Conservation (phyloP, 177 flowering plant genomes). For the Vitis hybrid region DNA sequence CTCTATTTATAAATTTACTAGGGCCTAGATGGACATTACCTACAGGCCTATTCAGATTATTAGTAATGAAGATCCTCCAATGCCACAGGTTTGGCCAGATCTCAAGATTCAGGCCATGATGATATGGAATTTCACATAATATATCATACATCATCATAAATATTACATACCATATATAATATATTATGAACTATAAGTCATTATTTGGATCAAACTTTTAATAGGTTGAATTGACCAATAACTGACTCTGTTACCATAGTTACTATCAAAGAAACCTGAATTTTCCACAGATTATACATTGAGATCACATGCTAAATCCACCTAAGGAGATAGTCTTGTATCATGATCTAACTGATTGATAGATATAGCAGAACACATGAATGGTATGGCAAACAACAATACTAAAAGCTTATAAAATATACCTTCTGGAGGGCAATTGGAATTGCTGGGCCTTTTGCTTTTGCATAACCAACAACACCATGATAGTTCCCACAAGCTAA, state of each 20-base stretch:
- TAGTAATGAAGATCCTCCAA: too few species aligned
- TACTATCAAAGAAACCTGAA: background rate
- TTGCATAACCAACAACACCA: constrained; percentile 88
- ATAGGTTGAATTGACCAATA: background rate
- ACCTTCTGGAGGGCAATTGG: constrained; percentile 93
- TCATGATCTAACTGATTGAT: too few species aligned
- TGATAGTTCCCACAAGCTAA: constrained; percentile 93
- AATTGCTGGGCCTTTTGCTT: constrained; percentile 82
- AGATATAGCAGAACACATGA: background rate
- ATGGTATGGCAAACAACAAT: background rate
- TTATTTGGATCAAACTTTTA: background rate
- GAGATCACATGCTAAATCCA: background rate
- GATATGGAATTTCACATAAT: too few species aligned
- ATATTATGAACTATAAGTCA: background rate
- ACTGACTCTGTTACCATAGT: background rate
- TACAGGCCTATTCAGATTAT: too few species aligned
- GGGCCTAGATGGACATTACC: too few species aligned
- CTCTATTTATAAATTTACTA: too few species aligned
- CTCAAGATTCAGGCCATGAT: too few species aligned
- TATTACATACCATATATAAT: too few species aligned
- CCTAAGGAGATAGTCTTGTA: too few species aligned
- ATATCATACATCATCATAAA: too few species aligned
- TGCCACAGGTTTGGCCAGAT: too few species aligned
- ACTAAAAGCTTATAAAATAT: constrained; percentile 4
- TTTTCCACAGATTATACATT: background rate